These are phyloP conservation scores for Termitomyces sp. DNA, from an alignment of 768 basidiomycete species.

Conservation along the genomic window DNA sequence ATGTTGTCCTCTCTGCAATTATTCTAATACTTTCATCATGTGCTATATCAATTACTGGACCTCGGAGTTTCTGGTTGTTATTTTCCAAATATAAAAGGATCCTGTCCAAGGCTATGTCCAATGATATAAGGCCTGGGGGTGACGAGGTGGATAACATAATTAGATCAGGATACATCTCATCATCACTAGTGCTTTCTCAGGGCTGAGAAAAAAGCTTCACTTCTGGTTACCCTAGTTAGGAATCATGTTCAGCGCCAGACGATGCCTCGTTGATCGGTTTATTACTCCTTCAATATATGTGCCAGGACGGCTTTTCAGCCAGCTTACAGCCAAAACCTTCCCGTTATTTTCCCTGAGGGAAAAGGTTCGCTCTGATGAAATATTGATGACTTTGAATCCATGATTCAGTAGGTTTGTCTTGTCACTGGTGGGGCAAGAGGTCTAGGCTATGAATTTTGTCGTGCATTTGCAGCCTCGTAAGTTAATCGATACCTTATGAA, in stretches of 20 bases:
- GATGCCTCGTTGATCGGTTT: background rate
- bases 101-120: background rate
- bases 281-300: background rate
- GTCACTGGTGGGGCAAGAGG: conserved; percentile 94
- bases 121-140: background rate
- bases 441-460: conserved; percentile 85
- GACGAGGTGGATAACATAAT: background rate
- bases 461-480: conserved; percentile 83
- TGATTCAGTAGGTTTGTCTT: conserved; percentile 62
- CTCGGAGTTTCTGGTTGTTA: conserved; percentile 1
- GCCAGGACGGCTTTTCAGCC: background rate
- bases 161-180: no score
- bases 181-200: no score
- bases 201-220: background rate
- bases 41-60: conserved; percentile 18
- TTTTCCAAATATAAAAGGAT: background rate
- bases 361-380: conserved; percentile 42
- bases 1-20: conserved; percentile 22
- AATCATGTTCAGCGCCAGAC: background rate
- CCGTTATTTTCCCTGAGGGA: conserved; percentile 74
- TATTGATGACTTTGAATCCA: background rate
- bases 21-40: conserved; percentile 16
- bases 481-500: conserved; percentile 17
- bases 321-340: conserved; percentile 41
- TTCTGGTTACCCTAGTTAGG: background rate